Base-by-base conservation (phyloP, 1,284 basidiomycete species). In the Pholiota adiposa region DNA sequence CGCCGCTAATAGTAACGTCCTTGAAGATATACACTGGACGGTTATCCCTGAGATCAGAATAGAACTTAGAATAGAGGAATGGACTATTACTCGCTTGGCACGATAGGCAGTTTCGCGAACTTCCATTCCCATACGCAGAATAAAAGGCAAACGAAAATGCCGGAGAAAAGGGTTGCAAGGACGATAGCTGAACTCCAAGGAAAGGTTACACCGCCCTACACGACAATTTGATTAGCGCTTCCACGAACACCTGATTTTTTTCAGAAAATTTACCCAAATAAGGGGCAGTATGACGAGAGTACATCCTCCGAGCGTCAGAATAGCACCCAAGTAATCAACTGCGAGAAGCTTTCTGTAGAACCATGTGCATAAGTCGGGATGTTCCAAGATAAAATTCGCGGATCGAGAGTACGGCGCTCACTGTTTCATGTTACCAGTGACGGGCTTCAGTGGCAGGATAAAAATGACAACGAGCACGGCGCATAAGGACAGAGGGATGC, bases 61-160 rank as follows among this genome's bases (percentile, higher is more conserved):
- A n/a, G n/a, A n/a, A n/a, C n/a, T n/a, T n/a, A n/a, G n/a, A n/a
- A n/a, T n/a, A n/a, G n/a, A n/a, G n/a, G 29, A 31, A 31, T 31
- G 29, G 4, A 31, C 29, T n/a, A 31, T 7, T 25, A 73, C 83
- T 65, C 67, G 87, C 87, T 85, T 5, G 88, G 88, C 1, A 90
- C 80, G 51, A 90, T 87, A 0, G 90, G 89, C 6, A 93, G 77
- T 38, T 73, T 74, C 0, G 89, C 87, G 0, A 86, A 78, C 68
- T 85, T 88, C 81, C 86, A 88, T 73, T 94, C 91, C 80, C 89
- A 90, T 16, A 87, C 53, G 52, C 89, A 83, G 70, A 93, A 93
- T 1, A 89, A 57, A 0, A 67, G 73, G 9, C 86, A 72, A 1
- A 89, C 77, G 2, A 83, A 63, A 11, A 85, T 63, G 0, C 90